Base-by-base conservation (phyloP, 2,329 filamentous ascomycete genomes). In the Neurospora crassa region DNA sequence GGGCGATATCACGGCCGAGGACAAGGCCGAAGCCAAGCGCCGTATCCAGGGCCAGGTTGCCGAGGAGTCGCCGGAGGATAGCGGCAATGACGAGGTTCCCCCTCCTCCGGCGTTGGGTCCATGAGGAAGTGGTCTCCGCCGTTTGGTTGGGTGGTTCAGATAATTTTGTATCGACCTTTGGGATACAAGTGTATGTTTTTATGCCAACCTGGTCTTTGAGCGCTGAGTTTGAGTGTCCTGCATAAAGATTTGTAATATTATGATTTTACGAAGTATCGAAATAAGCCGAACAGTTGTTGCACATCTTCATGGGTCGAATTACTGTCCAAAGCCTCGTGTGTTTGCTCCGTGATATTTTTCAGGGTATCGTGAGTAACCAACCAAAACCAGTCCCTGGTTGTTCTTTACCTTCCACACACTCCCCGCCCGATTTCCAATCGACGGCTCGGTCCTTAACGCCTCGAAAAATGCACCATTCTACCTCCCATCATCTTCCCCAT, bases 11-110 rank as follows among this genome's bases (percentile, higher is more conserved):
- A 96, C 94, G 0, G 86, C 89, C 73, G 89, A 89, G 69, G 94
- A 97, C 75, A 94, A 92, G 83, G 88, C 90, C 79, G 92, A 94
- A 37, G 95, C 94, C 41, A 92, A 93, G 83, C 90, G 94, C 37
- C 89, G 93, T 70, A 97, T 97, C 74, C 84, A 87, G 77, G 87
- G 87, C 71, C 84, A 82, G 73, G 79, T 83, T 16, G 79, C 81
- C 2, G 82, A 82, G 42, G 83, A 83, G 69, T 77, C 78, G 34
- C 77, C 77, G 2, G 78, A 80, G 1, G 78, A 80, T 12, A 79
- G 78, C 42, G 75, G 76, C 29, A 73, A 73, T 18, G 77, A 78
- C 34, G 77, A 76, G 12, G 12, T 59, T 14, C 53, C 29, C 29
- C 7, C 53, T 37, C 53, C 53, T 29, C 53, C 29, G 53, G 29